Evolutionary conservation across 352 stramenopile species (phyloP), one percentile per base, ranked within the genome.

Genomic region (Phytophthora melonis): DNA sequence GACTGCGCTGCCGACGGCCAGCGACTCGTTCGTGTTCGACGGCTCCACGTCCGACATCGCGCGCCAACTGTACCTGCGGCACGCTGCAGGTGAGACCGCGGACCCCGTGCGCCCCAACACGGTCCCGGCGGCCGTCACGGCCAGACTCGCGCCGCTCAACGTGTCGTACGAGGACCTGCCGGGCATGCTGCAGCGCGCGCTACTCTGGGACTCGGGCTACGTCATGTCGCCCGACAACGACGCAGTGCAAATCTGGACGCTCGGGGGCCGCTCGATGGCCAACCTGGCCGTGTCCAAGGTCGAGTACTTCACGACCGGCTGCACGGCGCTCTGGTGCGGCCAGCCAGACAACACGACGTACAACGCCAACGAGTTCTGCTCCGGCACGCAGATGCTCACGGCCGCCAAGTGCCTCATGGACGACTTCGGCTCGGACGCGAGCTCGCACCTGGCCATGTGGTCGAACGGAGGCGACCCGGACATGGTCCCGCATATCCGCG

Each of bases 141-240:
- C 61, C 13, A 54, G 71, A 50, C 70, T 79, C 18, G 30, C 50
- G 6, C 18, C 66, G 8, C 41, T 71, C 7, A 74, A 74, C 21
- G 56, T 75, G 0, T 69, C 61, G 16, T 81, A 69, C 32, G 52
- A 69, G 2, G 52, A 80, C 27, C 36, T 83, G 23, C 74, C 74
- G 2, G 75, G 72, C 30, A 58, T 80, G 11, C 49, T 80, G 32
- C 79, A 86, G 53, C 66, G 72, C 39, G 79, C 79, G 0, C 13
- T 86, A 18, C 62, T 86, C 0, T 86, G 79, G 79, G 79, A 86
- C 41, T 67, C 63, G 1, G 79, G 79, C 19, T 81, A 72, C 47
- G 74, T 67, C 9, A 70, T 81, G 18, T 73, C 74, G 18, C 63
- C 70, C 0, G 57, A 79, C 32, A 75, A 80, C 45, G 61, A 75